Conservation (phyloP, 164 flowering plant genomes). For the Saururus chinensis region DNA sequence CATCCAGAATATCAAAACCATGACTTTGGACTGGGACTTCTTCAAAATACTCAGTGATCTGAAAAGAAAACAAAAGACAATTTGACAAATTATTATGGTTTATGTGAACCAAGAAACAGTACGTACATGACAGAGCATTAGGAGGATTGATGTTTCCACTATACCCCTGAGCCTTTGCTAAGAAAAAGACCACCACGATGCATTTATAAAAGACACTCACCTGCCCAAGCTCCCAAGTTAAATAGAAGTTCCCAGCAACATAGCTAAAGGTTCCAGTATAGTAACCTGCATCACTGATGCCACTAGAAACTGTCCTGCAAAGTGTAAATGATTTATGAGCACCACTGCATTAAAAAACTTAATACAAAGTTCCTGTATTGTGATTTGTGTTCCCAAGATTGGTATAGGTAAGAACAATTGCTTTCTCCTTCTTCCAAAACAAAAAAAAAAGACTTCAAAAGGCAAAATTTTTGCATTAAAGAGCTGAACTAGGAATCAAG, state of each 20-base stretch:
- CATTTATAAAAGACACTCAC: constrained; percentile 23
- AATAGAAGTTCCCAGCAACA: constrained; percentile 93
- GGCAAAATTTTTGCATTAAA: too few relatives aligned
- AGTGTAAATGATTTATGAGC: background rate
- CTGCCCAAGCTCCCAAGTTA: constrained; percentile 99
- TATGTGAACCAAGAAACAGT: background rate
- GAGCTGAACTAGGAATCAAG: too few relatives aligned
- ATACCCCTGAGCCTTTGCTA: constrained; percentile 93
- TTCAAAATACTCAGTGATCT: constrained; percentile 91
- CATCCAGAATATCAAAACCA: constrained; percentile 97
- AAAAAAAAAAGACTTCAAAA: too few relatives aligned
- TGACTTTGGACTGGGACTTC: constrained; percentile 95
- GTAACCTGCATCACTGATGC: constrained; percentile 98
- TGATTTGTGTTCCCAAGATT: too few relatives aligned
- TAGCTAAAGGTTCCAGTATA: constrained; percentile 89
- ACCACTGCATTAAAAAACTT: too few relatives aligned
- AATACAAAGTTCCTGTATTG: too few relatives aligned
- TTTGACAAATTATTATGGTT: background rate
- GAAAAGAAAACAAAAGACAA: constrained; percentile 12
- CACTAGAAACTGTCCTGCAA: constrained; percentile 99
- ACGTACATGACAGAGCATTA: background rate
- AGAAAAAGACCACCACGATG: constrained; percentile 98
- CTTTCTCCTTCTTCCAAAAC: too few relatives aligned
- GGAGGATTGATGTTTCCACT: constrained; percentile 5
- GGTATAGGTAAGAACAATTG: too few relatives aligned